phyloP scores from a whole-genome alignment of 768 basidiomycete genomes.

The Podaxis sp. region DNA sequence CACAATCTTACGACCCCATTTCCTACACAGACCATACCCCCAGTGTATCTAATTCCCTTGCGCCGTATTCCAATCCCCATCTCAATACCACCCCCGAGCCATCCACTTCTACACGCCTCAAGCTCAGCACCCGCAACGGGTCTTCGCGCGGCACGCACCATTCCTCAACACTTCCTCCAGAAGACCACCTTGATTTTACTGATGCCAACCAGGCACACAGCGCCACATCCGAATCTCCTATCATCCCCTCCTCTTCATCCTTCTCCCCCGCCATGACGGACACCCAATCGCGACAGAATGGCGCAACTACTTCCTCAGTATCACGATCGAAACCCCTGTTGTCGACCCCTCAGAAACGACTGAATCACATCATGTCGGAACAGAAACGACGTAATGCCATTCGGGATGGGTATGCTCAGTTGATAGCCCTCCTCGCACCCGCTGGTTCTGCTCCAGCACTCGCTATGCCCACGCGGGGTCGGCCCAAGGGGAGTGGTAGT shows the following conservation, averaged over 20 bases:
- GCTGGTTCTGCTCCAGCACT: conserved; percentile 66
- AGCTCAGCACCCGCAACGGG: conserved; percentile 28
- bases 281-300: conserved; percentile 2
- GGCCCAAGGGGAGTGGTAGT: conserved; percentile 78
- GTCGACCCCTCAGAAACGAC: conserved; percentile 82
- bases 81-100: conserved; percentile 43
- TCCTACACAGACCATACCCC: conserved; percentile 27
- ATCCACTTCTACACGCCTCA: conserved; percentile 36
- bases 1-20: conserved; percentile 17
- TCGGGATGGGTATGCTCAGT: conserved; percentile 83
- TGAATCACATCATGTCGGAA: conserved; percentile 94
- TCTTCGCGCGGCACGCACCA: conserved; percentile 26
- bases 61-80: conserved; percentile 51
- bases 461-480: conserved; percentile 73
- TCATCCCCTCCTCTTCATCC: conserved; percentile 21
- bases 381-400: conserved; percentile 93
- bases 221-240: conserved; percentile 31
- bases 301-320: conserved; percentile 17
- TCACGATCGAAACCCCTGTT: conserved; percentile 62
- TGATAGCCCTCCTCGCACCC: conserved; percentile 81
- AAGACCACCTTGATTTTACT: conserved; percentile 23
- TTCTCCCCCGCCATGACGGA: conserved; percentile 3
- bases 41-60: conserved; percentile 23
- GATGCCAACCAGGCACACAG: conserved; percentile 25
- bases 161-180: conserved; percentile 19